Conservation (phyloP, 345 rosid genomes). For the Dimocarpus longan region DNA sequence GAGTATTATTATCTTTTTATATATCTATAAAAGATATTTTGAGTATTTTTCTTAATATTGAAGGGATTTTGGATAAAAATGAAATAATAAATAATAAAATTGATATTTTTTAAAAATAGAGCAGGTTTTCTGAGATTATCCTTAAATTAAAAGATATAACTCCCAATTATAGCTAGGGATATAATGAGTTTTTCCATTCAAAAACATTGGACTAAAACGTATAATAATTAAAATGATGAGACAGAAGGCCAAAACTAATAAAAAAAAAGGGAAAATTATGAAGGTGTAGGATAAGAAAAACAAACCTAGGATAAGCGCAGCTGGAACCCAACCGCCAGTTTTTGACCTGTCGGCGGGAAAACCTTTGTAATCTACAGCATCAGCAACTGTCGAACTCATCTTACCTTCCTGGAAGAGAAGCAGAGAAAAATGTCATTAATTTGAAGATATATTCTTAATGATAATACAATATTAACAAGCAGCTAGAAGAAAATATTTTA, state of each 20-base stretch:
- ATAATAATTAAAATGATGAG: neutral
- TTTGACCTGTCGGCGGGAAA: constrained; percentile 60
- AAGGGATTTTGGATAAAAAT: no score
- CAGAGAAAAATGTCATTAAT: neutral
- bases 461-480: neutral
- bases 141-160: no score
- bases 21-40: no score
- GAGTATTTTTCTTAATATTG: no score
- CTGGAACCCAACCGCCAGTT: constrained; percentile 76
- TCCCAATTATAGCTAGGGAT: no score
- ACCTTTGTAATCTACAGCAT: constrained; percentile 58
- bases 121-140: no score
- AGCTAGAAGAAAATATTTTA: neutral
- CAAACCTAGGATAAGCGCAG: constrained; percentile 64
- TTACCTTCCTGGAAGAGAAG: constrained; percentile 43
- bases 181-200: no score
- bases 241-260: neutral
- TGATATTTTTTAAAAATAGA: no score
- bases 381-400: constrained; percentile 53
- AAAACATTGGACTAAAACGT: no score
- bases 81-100: no score
- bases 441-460: no score
- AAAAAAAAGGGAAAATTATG: neutral
- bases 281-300: neutral
- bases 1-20: no score